Evolutionary conservation across 78 protist species (phyloP).

Genomic region (Emiliania huxleyi): DNA sequence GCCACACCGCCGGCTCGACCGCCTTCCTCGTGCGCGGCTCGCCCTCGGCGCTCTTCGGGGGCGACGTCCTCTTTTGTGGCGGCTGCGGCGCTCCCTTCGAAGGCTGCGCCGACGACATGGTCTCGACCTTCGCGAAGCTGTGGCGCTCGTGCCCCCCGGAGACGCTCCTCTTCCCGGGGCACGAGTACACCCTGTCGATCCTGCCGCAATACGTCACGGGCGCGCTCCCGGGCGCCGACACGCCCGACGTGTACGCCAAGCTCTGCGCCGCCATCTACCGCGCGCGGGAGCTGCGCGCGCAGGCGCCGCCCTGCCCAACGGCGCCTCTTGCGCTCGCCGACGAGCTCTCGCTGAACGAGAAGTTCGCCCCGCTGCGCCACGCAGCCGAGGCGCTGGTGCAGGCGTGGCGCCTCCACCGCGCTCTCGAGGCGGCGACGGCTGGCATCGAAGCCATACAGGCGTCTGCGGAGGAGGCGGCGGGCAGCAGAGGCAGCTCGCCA

Average conservation of each 20-base stretch:
- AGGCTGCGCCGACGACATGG: not conserved
- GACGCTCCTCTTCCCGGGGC: conserved; percentile 4
- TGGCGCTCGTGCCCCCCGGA: not conserved
- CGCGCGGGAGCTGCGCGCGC: not conserved
- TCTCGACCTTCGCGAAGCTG: not conserved
- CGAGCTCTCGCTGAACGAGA: not conserved
- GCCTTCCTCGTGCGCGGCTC: not conserved
- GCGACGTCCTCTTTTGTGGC: conserved; percentile 15
- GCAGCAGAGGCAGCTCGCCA: no score
- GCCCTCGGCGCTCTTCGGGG: not conserved
- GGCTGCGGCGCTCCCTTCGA: conserved; percentile 25
- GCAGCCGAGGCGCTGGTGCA: not conserved
- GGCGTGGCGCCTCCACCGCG: not conserved
- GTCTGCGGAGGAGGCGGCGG: no score
- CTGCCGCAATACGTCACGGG: not conserved
- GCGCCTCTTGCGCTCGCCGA: not conserved
- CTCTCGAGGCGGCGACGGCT: not conserved
- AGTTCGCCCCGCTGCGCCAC: not conserved
- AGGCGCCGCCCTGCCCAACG: not conserved
- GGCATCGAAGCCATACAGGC: no score
- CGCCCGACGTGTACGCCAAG: not conserved
- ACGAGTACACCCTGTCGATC: not conserved
- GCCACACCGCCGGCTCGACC: not conserved
- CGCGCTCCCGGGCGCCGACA: not conserved
- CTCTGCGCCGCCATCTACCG: not conserved